Evolutionary conservation across 1,139 yeast genomes (phyloP).

Genomic region (Lodderomyces parapsilosis): DNA sequence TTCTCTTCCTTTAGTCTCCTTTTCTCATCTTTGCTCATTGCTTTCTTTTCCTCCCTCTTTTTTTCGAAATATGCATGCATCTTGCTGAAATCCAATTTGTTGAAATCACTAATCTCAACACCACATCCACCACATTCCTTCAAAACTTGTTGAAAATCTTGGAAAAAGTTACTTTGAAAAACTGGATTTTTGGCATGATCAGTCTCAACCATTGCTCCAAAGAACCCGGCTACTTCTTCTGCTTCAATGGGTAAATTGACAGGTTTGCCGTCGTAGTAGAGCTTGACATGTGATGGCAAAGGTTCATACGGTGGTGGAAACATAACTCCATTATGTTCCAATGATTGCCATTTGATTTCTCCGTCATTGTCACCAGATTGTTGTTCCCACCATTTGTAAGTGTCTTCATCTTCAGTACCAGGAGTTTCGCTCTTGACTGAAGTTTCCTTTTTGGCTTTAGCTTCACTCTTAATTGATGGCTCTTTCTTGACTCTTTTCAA

Average conservation of each 20-base stretch:
- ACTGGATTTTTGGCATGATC: slow-evolving; percentile 88
- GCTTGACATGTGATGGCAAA: slow-evolving; percentile 73
- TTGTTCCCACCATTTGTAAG: slow-evolving; percentile 86
- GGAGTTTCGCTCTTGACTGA: slow-evolving; percentile 10
- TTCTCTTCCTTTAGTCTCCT: slow-evolving; percentile 68
- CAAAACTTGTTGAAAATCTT: slow-evolving; percentile 70
- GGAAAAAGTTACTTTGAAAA: slow-evolving; percentile 83
- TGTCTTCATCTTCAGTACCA: slow-evolving; percentile 43
- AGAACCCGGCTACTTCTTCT: slow-evolving; percentile 96
- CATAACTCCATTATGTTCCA: slow-evolving; percentile 86
- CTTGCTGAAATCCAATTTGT: slow-evolving; percentile 73
- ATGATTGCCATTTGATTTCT: slow-evolving; percentile 73
- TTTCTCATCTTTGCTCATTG: slow-evolving; percentile 67
- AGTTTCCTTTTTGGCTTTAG: slow-evolving; percentile 6
- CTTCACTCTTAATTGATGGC: slow-evolving; percentile 5
- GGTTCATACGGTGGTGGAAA: slow-evolving; percentile 94
- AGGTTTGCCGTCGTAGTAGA: slow-evolving; percentile 73
- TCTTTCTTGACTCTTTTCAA: slow-evolving; percentile 4
- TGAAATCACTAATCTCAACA: slow-evolving; percentile 57
- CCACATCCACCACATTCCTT: slow-evolving; percentile 58
- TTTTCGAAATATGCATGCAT: slow-evolving; percentile 73
- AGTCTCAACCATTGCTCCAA: slow-evolving; percentile 81
- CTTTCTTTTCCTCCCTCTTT: slow-evolving; percentile 70
- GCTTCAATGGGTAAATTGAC: slow-evolving; percentile 75
- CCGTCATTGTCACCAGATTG: slow-evolving; percentile 56